Base-by-base conservation (phyloP, 495 filamentous ascomycete genomes). In the Aspergillus mulundensis region DNA sequence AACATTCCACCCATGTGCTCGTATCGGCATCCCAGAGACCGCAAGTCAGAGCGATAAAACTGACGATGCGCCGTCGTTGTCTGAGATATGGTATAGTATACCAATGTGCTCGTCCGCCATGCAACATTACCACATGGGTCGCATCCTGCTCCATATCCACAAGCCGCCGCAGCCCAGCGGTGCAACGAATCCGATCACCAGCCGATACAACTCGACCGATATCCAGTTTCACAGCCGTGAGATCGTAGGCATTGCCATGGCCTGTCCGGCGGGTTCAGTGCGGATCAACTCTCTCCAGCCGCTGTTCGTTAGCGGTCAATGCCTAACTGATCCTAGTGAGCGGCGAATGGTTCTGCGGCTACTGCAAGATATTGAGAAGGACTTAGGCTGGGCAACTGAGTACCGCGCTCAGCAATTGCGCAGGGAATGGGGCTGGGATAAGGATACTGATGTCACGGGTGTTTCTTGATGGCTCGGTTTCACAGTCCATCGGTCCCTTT, bases 101-200 rank as follows among this genome's bases (percentile, higher is more conserved):
- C 78, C 83, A 2, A 84, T 85, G 77, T 85, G 82, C 68, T 79
- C 78, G 1, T 82, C 82, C 5, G 80, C 80, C 10, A 85, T 85
- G 81, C 83, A 86, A 62, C 76, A 76, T 56, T 87, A 84, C 61
- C 83, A 87, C 60, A 84, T 87, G 78, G 80, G 81, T 0, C 81
- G 80, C 42, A 84, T 84, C 28, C 70, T 85, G 40, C 69, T 87
- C 12, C 72, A 84, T 10, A 77, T 84, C 63, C 81, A 87, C 61
- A 84, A 83, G 56, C 83, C 84, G 18, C 78, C 82, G 32, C 76
- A 83, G 38, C 77, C 81, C 7, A 83, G 79, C 2, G 72, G 72
- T 50, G 69, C 72, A 14, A 70, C 74, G 20, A 77, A 71, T 30
- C 80, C 79, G 1, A 72, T 84, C 43, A 72, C 74, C 1, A 70